A percentile compares a stretch with the other conserved stretches of the same genome.
phyloP scores from a whole-genome alignment of 805 yeast species.

The Pichia ethanolica region DNA sequence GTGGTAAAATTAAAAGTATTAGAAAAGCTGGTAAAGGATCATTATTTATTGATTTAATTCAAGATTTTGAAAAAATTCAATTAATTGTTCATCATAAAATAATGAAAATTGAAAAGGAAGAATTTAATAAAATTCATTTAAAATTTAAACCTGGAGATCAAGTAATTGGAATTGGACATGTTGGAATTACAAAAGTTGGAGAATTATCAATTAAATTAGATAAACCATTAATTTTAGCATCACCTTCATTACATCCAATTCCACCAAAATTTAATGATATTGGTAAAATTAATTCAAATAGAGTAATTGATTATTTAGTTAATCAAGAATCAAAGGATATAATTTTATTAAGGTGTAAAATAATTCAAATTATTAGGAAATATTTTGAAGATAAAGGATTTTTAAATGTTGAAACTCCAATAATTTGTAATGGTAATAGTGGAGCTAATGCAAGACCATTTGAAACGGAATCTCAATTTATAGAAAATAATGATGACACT shows the following conservation, averaged over 20 bases:
- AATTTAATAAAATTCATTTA: conserved; percentile 33
- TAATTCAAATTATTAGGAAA: conserved; percentile 47
- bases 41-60: conserved; percentile 59
- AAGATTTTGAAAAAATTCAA: conserved; percentile 54
- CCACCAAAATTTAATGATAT: conserved; percentile 58
- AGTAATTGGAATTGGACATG: conserved; percentile 56
- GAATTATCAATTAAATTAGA: conserved; percentile 65
- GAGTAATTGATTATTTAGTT: conserved; percentile 69
- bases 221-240: conserved; percentile 41
- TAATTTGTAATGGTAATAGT: conserved; percentile 53
- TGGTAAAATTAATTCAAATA: conserved; percentile 51
- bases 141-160: conserved; percentile 65
- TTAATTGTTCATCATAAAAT: conserved; percentile 50
- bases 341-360: conserved; percentile 43
- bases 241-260: conserved; percentile 64
- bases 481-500: conserved; percentile 23
- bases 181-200: conserved; percentile 71
- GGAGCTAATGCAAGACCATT: conserved; percentile 96
- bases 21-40: conserved; percentile 64
- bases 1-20: conserved; percentile 54
- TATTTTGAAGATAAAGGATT: conserved; percentile 53
- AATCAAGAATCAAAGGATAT: conserved; percentile 43
- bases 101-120: conserved; percentile 34
- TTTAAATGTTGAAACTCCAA: conserved; percentile 85
- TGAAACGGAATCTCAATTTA: conserved; percentile 36